Percentiles rank a stretch among this genome's conserved stretches.
Conservation (phyloP, 176 grass and related monocot genomes). For the Ensete ventricosum region DNA sequence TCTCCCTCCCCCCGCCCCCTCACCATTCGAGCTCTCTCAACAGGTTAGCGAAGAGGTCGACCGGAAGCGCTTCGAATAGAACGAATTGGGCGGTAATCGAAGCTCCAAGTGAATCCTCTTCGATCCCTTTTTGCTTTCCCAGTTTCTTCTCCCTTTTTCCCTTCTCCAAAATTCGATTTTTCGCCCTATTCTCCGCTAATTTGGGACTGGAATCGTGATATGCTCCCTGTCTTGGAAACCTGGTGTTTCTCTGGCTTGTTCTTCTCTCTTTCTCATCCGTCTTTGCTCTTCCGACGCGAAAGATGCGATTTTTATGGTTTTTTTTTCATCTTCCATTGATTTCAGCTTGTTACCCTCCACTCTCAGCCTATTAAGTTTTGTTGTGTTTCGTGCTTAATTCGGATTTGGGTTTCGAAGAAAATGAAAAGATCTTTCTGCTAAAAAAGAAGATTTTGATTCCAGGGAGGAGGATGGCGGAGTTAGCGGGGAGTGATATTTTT, state of each 20-base stretch:
- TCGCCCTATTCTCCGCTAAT: background rate
- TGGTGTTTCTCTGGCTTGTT: background rate
- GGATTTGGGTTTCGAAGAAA: background rate
- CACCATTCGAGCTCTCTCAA: background rate
- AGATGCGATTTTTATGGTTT: background rate
- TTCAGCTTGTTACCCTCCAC: background rate
- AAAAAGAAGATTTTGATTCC: slow-evolving; percentile 4
- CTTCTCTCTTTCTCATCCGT: background rate
- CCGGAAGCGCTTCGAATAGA: background rate
- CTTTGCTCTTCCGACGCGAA: background rate
- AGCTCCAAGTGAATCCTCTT: background rate
- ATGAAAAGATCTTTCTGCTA: background rate
- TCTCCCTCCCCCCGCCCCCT: background rate
- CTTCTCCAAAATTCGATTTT: background rate
- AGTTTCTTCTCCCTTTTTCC: background rate
- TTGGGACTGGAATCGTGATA: background rate
- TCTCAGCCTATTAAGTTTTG: background rate
- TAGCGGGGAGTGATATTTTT: background rate
- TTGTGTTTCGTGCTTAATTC: background rate
- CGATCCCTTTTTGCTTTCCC: background rate
- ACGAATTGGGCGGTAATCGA: background rate
- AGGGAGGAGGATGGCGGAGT: slow-evolving; percentile 14
- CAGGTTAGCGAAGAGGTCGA: background rate
- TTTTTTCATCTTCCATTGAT: background rate
- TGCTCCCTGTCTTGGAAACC: background rate